A percentile compares a stretch with the other conserved stretches of the same genome.
Conservation (phyloP, 306 rosid species). For the Oemleria cerasiformis region DNA sequence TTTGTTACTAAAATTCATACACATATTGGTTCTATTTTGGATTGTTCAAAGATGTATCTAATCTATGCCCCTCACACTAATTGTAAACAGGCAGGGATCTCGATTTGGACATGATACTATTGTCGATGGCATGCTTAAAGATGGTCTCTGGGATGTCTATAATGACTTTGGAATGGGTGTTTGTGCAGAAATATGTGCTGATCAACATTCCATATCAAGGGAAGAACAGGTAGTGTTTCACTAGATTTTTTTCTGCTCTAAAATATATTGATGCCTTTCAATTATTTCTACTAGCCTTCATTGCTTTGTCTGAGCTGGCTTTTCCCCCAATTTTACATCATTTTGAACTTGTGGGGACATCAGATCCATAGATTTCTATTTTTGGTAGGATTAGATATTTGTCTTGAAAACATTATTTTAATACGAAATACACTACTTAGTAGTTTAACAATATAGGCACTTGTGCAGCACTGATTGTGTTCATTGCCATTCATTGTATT, state of each 20-base stretch:
- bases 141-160: constrained; percentile 97
- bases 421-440: background rate
- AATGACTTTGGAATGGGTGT: constrained; percentile 84
- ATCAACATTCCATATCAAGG: constrained; percentile 57
- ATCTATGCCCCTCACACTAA: constrained; percentile 10
- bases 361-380: background rate
- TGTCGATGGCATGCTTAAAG: constrained; percentile 88
- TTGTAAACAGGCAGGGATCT: constrained; percentile 69
- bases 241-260: constrained; percentile 7
- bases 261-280: constrained; percentile 4
- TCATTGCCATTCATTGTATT: background rate
- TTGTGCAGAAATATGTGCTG: constrained; percentile 89
- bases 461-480: background rate
- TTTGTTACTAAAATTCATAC: background rate
- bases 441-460: background rate
- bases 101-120: constrained; percentile 83
- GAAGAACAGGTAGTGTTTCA: constrained; percentile 72
- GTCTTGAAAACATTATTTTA: no score
- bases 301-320: background rate
- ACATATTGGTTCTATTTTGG: background rate
- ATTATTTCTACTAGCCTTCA: constrained; percentile 1
- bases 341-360: background rate
- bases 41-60: background rate
- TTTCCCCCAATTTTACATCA: background rate
- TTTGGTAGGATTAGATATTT: background rate